phyloP scores from a whole-genome alignment of 352 stramenopile genomes.

The Proteromonas lacertae region DNA sequence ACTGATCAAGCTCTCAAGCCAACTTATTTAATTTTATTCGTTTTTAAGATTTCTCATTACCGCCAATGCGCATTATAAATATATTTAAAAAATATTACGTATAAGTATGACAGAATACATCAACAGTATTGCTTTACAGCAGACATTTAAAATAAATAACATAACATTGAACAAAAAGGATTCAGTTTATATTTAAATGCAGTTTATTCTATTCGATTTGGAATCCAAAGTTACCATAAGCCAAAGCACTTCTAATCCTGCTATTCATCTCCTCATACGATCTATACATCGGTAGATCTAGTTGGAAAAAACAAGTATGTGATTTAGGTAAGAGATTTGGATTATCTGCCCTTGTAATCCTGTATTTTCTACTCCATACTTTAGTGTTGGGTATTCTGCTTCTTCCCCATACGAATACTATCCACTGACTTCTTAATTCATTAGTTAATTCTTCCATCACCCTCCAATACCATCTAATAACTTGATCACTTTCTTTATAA shows the following conservation, averaged over 20 bases:
- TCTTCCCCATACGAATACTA: slow-evolving; percentile 54
- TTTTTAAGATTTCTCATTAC: too few relatives aligned
- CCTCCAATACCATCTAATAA: slow-evolving; percentile 21
- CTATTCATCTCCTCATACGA: slow-evolving; percentile 46
- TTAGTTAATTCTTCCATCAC: slow-evolving; percentile 7
- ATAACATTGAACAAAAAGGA: too few relatives aligned
- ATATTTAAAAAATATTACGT: too few relatives aligned
- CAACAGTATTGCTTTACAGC: too few relatives aligned
- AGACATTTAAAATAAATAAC: too few relatives aligned
- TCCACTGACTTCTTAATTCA: slow-evolving; percentile 15
- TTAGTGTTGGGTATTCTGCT: slow-evolving; percentile 26
- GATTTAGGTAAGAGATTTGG: slow-evolving; percentile 58
- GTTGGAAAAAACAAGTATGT: slow-evolving; percentile 76
- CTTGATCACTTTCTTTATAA: too few relatives aligned
- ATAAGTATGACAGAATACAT: too few relatives aligned
- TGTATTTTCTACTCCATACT: slow-evolving; percentile 21
- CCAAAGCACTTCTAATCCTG: slow-evolving; percentile 60
- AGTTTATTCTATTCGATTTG: slow-evolving; percentile 4
- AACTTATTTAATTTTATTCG: too few relatives aligned
- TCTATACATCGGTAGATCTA: slow-evolving; percentile 61
- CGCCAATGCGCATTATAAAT: too few relatives aligned
- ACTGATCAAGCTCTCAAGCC: too few relatives aligned
- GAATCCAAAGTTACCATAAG: slow-evolving; percentile 42
- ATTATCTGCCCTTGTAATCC: slow-evolving; percentile 16
- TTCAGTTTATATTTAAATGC: too few relatives aligned